Conservation (phyloP, 257 asterid species). For the Henckelia pumila region DNA sequence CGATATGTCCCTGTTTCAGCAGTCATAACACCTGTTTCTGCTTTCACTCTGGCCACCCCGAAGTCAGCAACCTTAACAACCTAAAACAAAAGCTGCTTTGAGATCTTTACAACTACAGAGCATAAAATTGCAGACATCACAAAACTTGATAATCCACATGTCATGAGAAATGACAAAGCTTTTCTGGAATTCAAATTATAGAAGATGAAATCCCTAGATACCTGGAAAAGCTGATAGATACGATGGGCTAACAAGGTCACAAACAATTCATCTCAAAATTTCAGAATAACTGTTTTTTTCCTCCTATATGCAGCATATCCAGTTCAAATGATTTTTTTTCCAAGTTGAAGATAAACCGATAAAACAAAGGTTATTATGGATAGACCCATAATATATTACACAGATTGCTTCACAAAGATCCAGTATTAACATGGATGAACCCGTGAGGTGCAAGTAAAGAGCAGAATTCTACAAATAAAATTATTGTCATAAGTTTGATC, state of each 20-base stretch:
- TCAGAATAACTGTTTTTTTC: background rate
- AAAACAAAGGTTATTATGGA: constrained; percentile 13
- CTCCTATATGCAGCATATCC: background rate
- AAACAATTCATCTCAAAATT: constrained; percentile 1
- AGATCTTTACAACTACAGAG: constrained; percentile 20
- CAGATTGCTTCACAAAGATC: background rate
- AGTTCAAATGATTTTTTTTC: constrained; percentile 1
- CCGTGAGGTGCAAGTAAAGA: constrained; percentile 8
- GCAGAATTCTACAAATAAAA: background rate
- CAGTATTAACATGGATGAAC: background rate
- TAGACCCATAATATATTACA: background rate
- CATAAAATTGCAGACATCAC: background rate
- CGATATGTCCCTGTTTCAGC: constrained; percentile 99
- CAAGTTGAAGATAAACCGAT: background rate
- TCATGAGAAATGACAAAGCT: background rate
- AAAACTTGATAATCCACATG: background rate
- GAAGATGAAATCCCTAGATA: constrained; percentile 19
- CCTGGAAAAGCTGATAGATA: constrained; percentile 6
- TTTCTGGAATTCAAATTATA: background rate
- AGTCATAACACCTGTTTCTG: constrained; percentile 97
- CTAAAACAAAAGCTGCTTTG: constrained; percentile 37
- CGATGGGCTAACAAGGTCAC: background rate
- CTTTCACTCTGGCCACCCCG: constrained; percentile 97
- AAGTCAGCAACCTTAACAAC: constrained; percentile 98
- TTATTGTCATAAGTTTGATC: background rate